Percentiles rank a stretch among this genome's conserved stretches.
Evolutionary conservation across 2,329 filamentous ascomycete genomes (phyloP).

Genomic region (Whalleya microplaca): DNA sequence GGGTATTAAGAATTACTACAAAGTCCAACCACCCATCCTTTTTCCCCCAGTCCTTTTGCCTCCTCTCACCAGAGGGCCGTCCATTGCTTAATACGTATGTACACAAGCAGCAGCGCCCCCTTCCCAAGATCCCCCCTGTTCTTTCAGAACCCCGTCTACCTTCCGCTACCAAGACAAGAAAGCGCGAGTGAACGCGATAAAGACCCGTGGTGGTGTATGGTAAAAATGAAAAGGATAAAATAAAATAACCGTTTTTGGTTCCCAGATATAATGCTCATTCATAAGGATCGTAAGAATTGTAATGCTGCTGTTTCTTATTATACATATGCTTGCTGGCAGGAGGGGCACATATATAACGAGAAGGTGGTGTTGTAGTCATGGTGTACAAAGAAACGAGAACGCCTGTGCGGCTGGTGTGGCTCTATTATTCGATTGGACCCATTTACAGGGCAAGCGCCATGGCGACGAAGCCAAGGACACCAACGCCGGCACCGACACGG

Average conservation of each 20-base stretch:
- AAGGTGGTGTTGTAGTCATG: slow-evolving; percentile 20
- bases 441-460: slow-evolving; percentile 52
- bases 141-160: not conserved
- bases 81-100: not conserved
- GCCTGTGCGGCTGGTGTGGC: slow-evolving; percentile 7
- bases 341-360: slow-evolving; percentile 37
- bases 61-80: slow-evolving; percentile 5
- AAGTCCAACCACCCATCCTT: not conserved
- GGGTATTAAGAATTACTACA: slow-evolving; percentile 40
- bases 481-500: slow-evolving; percentile 47
- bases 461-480: slow-evolving; percentile 48
- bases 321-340: not conserved
- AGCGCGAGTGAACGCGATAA: not conserved
- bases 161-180: not conserved
- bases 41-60: slow-evolving; percentile 1
- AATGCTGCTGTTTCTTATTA: not conserved
- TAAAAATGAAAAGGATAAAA: slow-evolving; percentile 20
- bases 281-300: slow-evolving; percentile 62
- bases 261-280: slow-evolving; percentile 42
- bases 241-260: slow-evolving; percentile 28
- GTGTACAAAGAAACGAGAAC: slow-evolving; percentile 21
- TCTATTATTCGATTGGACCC: not conserved
- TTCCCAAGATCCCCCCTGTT: not conserved
- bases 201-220: slow-evolving; percentile 6
- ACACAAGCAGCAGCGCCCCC: not conserved